A percentile compares a stretch with the other conserved stretches of the same genome.
phyloP scores from a whole-genome alignment of 1,284 basidiomycete species.

The Puccinia polysora region DNA sequence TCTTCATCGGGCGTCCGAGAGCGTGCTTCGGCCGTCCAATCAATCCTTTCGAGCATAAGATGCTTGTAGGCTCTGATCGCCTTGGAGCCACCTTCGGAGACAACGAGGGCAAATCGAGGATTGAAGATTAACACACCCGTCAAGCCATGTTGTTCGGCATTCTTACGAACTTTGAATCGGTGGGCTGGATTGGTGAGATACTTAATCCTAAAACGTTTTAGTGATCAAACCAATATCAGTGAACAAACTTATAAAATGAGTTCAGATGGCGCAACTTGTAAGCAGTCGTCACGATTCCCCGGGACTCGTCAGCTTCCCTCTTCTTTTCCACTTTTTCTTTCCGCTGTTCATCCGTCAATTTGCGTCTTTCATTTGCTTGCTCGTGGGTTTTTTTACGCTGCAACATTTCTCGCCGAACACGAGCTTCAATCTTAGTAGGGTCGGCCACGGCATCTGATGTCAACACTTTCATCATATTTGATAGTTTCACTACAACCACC shows the following conservation, averaged over 20 bases:
- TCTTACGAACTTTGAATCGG: slow-evolving; percentile 92
- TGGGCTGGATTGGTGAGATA: slow-evolving; percentile 86
- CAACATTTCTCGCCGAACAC: slow-evolving; percentile 85
- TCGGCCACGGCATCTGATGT: slow-evolving; percentile 95
- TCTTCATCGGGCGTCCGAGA: slow-evolving; percentile 64
- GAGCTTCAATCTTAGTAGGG: slow-evolving; percentile 88
- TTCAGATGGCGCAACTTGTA: slow-evolving; percentile 67
- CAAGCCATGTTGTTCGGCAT: slow-evolving; percentile 82
- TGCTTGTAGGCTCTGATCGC: slow-evolving; percentile 81
- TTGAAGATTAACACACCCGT: slow-evolving; percentile 86
- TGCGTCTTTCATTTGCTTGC: slow-evolving; percentile 81
- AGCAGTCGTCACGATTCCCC: slow-evolving; percentile 76
- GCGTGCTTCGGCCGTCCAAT: slow-evolving; percentile 87
- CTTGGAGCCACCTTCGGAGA: slow-evolving; percentile 86
- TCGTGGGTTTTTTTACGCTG: slow-evolving; percentile 83
- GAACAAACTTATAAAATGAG: neutral
- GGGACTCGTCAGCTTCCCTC: slow-evolving; percentile 77
- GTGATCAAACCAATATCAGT: slow-evolving; percentile 22
- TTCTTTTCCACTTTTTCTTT: slow-evolving; percentile 78
- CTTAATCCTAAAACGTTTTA: slow-evolving; percentile 62
- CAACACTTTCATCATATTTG: slow-evolving; percentile 96
- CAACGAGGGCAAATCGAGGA: slow-evolving; percentile 78
- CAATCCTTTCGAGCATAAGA: slow-evolving; percentile 80
- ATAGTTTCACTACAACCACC: slow-evolving; percentile 68
- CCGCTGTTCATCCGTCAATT: slow-evolving; percentile 82